phyloP scores from a whole-genome alignment of 352 stramenopile genomes.

The Peronospora farinosa region DNA sequence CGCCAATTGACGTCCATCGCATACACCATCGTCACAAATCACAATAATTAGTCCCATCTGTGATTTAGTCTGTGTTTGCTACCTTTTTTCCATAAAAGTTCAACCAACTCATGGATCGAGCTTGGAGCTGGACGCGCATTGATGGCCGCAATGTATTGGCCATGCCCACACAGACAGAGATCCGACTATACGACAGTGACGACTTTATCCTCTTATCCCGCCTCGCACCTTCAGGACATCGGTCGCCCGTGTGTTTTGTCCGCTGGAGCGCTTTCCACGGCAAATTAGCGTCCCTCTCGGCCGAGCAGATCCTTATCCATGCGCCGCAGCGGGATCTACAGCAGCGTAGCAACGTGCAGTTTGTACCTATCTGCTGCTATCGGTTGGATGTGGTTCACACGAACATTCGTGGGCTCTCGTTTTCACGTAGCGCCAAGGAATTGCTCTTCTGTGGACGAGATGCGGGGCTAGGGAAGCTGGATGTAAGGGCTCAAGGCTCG shows the following conservation, averaged over 20 bases:
- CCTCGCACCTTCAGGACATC: conserved; percentile 54
- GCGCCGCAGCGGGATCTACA: conserved; percentile 38
- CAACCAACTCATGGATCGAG: conserved; percentile 19
- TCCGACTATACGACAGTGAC: conserved; percentile 75
- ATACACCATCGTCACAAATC: conserved; percentile 1
- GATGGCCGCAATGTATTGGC: conserved; percentile 79
- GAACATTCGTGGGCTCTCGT: conserved; percentile 45
- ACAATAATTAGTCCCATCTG: conserved; percentile 9
- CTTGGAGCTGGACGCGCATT: conserved; percentile 78
- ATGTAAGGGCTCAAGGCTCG: conserved; percentile 23
- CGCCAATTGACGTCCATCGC: background rate
- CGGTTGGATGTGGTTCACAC: conserved; percentile 20
- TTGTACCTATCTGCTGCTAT: conserved; percentile 44
- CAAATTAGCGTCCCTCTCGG: conserved; percentile 69
- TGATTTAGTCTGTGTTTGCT: conserved; percentile 2
- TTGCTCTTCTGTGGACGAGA: conserved; percentile 45
- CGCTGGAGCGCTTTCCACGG: conserved; percentile 74
- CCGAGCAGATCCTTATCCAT: conserved; percentile 57
- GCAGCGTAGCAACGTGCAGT: conserved; percentile 33
- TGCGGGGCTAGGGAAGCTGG: conserved; percentile 43
- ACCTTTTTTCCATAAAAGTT: too few relatives aligned
- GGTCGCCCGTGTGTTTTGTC: conserved; percentile 48
- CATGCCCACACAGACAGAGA: conserved; percentile 56
- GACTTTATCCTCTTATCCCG: conserved; percentile 74
- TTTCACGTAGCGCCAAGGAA: conserved; percentile 56